phyloP scores from a whole-genome alignment of 257 asterid genomes.

The Solanum gandarillasii region DNA sequence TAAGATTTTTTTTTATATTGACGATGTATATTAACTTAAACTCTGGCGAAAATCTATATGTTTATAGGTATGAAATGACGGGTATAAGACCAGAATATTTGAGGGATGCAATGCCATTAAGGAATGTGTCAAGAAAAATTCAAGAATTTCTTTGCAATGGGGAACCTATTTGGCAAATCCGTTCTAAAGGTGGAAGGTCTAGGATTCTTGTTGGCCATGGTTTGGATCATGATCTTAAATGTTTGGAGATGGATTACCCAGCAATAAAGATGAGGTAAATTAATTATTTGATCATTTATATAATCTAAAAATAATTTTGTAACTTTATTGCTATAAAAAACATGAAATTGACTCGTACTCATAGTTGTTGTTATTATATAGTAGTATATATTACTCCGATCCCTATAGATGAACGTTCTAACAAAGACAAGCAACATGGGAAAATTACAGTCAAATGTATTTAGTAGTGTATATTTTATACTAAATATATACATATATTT shows the following conservation, averaged over 20 bases:
- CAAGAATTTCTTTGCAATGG: constrained; percentile 84
- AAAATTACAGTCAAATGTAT: neutral
- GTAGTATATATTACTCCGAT: neutral
- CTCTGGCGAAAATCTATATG: neutral
- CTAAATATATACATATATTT: neutral
- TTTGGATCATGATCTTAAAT: constrained; percentile 71
- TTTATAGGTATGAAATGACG: constrained; percentile 64
- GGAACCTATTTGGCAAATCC: constrained; percentile 80
- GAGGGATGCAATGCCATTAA: constrained; percentile 70
- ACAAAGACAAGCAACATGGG: neutral
- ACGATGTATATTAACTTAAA: neutral
- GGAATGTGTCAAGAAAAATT: constrained; percentile 64
- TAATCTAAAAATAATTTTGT: neutral
- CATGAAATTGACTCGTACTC: neutral
- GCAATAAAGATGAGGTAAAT: constrained; percentile 53
- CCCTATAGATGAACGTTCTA: neutral
- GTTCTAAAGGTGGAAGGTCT: constrained; percentile 68
- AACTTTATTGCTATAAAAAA: neutral
- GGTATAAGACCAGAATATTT: constrained; percentile 64
- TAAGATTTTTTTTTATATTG: neutral
- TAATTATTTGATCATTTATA: neutral
- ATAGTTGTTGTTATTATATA: neutral
- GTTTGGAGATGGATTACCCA: constrained; percentile 75
- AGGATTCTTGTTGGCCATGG: constrained; percentile 85
- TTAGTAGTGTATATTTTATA: neutral